phyloP scores from a whole-genome alignment of 2,329 filamentous ascomycete genomes.

The Xylariaceae sp. region DNA sequence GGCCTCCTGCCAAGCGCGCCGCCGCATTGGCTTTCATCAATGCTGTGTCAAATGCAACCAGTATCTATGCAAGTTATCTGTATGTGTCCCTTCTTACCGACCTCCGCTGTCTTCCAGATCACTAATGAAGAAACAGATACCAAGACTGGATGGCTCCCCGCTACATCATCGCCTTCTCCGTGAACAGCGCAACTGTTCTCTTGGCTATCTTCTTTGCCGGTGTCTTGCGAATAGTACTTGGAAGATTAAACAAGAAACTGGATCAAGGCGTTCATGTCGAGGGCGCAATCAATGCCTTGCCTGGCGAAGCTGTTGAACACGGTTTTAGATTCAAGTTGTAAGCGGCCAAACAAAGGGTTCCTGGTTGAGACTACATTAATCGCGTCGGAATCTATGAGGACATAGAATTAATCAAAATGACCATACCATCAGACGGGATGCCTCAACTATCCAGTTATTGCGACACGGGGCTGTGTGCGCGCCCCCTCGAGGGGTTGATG shows the following conservation, averaged over 20 bases:
- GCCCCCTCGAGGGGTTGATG: no score
- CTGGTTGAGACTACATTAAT: not conserved
- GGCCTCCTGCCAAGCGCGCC: constrained; percentile 70
- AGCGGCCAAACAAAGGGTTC: not conserved
- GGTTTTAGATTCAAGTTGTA: constrained; percentile 67
- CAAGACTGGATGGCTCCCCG: constrained; percentile 44
- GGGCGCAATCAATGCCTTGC: constrained; percentile 55
- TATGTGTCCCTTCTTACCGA: constrained; percentile 4
- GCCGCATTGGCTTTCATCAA: constrained; percentile 75
- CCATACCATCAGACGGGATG: no score
- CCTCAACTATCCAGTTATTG: no score
- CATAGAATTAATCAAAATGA: no score
- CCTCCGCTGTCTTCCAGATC: not conserved
- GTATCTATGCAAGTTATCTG: constrained; percentile 58
- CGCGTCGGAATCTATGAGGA: no score
- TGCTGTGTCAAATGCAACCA: constrained; percentile 64
- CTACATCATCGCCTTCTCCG: constrained; percentile 59
- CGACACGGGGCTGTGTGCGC: no score
- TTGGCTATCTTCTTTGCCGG: constrained; percentile 64
- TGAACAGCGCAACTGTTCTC: constrained; percentile 64
- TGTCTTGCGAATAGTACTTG: constrained; percentile 60
- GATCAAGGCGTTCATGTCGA: constrained; percentile 59
- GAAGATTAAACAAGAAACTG: constrained; percentile 66
- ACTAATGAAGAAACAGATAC: constrained; percentile 58
- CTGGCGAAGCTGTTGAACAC: constrained; percentile 54